Percentiles rank a stretch among this genome's conserved stretches.
Conservation (phyloP, 164 flowering plant species). For the Berberis vulgaris region DNA sequence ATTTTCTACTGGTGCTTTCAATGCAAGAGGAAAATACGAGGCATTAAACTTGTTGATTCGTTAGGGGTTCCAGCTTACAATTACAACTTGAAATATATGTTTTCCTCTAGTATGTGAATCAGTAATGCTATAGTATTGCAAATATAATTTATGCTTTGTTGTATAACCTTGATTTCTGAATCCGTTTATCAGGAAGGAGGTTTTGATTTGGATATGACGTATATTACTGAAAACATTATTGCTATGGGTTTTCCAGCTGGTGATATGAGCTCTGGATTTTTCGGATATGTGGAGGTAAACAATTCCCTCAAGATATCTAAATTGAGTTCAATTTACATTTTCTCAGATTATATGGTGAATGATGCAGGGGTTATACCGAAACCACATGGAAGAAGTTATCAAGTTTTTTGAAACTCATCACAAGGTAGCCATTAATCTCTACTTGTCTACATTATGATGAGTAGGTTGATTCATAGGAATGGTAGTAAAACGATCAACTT, state of each 20-base stretch:
- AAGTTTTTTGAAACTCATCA: conserved; percentile 94
- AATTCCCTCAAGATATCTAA: conserved; percentile 2
- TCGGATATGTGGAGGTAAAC: conserved; percentile 90
- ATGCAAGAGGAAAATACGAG: no score
- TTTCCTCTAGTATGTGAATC: no score
- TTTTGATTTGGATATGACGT: conserved; percentile 98
- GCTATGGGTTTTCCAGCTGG: conserved; percentile 99
- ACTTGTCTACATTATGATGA: no score
- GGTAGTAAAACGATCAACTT: no score
- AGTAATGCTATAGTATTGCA: no score
- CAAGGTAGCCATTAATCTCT: conserved; percentile 39
- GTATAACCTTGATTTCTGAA: conserved; percentile 5
- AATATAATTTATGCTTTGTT: background rate
- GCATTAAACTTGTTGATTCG: no score
- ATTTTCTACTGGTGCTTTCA: no score
- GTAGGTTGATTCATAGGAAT: no score
- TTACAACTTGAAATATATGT: no score
- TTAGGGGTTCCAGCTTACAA: no score
- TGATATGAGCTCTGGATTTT: conserved; percentile 97
- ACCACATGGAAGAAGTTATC: conserved; percentile 99
- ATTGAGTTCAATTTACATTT: background rate
- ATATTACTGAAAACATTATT: conserved; percentile 93
- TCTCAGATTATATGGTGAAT: conserved; percentile 8
- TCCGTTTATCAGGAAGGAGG: conserved; percentile 72
- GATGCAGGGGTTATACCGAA: conserved; percentile 87